phyloP scores from a whole-genome alignment of 495 filamentous ascomycete species.

The Penicillium arizonense region DNA sequence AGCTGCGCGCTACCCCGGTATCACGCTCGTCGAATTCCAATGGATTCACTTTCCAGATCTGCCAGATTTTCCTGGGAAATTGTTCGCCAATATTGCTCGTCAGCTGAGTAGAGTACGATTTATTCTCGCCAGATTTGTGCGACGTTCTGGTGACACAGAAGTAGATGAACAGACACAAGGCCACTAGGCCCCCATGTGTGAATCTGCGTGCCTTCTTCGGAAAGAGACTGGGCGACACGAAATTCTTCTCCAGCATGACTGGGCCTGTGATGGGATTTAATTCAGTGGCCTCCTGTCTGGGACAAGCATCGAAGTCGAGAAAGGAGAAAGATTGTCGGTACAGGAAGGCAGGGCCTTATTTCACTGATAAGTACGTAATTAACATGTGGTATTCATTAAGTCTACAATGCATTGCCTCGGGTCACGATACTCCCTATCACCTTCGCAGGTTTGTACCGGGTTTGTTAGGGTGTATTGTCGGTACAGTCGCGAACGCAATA shows the following conservation, averaged over 20 bases:
- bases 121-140: conserved; percentile 11
- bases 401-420: background rate
- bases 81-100: conserved; percentile 2
- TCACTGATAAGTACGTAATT: background rate
- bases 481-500: no score
- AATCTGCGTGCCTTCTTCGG: conserved; percentile 2
- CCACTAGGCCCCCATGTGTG: background rate
- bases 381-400: background rate
- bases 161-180: background rate
- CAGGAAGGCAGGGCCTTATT: background rate
- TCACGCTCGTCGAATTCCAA: conserved; percentile 57
- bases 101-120: conserved; percentile 17
- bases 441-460: no score
- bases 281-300: background rate
- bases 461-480: no score
- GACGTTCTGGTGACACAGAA: conserved; percentile 19
- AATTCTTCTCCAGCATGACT: conserved; percentile 1
- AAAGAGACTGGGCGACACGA: conserved; percentile 1
- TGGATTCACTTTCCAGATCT: conserved; percentile 64
- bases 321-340: background rate
- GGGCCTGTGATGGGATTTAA: background rate
- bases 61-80: conserved; percentile 61
- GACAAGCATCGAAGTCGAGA: background rate
- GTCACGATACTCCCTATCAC: no score
- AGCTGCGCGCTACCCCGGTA: conserved; percentile 49